Base-by-base conservation (phyloP, 1,284 basidiomycete genomes). In the Coniferiporia weirii region DNA sequence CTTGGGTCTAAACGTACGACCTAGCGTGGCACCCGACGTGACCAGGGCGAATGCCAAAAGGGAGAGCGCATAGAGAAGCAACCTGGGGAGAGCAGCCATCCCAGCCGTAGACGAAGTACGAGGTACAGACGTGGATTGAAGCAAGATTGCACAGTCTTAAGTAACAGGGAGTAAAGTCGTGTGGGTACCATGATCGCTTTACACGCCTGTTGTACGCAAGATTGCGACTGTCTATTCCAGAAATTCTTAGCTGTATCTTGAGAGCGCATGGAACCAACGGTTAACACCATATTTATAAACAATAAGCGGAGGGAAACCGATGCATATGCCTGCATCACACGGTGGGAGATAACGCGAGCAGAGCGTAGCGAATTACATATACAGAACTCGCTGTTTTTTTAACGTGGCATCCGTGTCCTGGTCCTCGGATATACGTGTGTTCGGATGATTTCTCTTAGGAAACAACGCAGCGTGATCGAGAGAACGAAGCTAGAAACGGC, bases 1-100 rank as follows among this genome's bases (percentile, higher is more conserved):
- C 67, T 79, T 79, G 65, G 79, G 64, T 59, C 66, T 52, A 22
- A 40, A 36, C 49, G 45, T 49, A 32, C 36, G 54, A 27, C 36
- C 56, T 36, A 12, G 49, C 20, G 32, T 43, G 46, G 47, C 48
- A 45, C 56, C 22, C 8, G 27, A 19, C 5, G 45, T 9, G 12
- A 17, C 40, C 17, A 61, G 53, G 38, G 61, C 38, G 43, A 60
- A 53, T 43, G 57, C 20, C 35, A 46, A 52, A 49, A 65, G 15
- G 1, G 63, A 46, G 34, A 59, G 36, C 15, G 35, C 22, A 34
- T 10, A 56, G 50, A 46, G 10, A 46, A 59, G 44, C 34, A 59
- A 32, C 20, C 27, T 46, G 34, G 44, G 34, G 19, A 60, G 52
- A 32, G 43, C 27, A 45, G 27, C 19, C 50, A 52, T 52, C 27